These are phyloP conservation scores for Leptomonas pyrrhocoris DNA, from an alignment of 208 protist genomes.

Conservation along the genomic window DNA sequence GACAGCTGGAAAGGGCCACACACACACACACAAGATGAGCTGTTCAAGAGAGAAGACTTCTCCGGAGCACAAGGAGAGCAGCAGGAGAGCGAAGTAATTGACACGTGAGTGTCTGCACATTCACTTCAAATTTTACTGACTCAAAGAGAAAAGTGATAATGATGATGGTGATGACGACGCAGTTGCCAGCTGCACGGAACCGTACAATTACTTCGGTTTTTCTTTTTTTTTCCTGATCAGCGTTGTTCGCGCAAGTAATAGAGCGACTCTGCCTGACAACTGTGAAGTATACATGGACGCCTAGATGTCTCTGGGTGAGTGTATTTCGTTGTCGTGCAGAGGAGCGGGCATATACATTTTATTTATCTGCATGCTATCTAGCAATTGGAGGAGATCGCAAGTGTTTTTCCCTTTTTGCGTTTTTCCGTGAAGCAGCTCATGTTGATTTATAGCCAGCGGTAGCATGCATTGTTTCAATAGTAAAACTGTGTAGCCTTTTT, in stretches of 20 bases:
- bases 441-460: not conserved
- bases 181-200: not conserved
- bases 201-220: conserved; percentile 1
- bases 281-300: not conserved
- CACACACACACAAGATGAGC: no score
- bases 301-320: not conserved
- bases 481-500: conserved; percentile 16
- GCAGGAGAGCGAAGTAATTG: not conserved
- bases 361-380: conserved; percentile 16
- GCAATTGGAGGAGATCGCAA: not conserved
- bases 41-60: no score
- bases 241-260: conserved; percentile 22
- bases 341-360: conserved; percentile 21
- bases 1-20: conserved; percentile 9
- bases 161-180: not conserved
- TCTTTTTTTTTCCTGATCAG: conserved; percentile 8
- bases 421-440: conserved; percentile 4
- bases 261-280: conserved; percentile 12
- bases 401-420: conserved; percentile 9
- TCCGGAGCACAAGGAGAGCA: not conserved
- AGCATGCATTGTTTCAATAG: conserved; percentile 8
- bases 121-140: not conserved
- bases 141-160: no score
- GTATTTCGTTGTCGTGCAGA: not conserved
- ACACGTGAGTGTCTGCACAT: not conserved